Conservation (phyloP, 139 green algal species). For the Coccomyxa sp. region DNA sequence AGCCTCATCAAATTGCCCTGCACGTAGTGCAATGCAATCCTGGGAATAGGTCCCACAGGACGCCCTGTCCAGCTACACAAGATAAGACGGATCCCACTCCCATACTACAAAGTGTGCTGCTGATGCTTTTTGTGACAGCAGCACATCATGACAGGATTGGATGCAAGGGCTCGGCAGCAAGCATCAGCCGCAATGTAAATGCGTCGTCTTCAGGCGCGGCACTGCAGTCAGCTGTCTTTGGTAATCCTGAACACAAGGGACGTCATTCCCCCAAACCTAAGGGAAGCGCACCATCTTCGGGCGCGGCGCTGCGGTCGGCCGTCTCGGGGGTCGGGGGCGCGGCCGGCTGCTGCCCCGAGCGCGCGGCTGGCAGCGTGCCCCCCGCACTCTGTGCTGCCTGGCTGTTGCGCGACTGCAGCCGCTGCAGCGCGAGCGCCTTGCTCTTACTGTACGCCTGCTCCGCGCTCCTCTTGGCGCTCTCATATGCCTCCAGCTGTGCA, state of each 20-base stretch:
- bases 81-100: not conserved
- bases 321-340: not conserved
- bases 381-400: not conserved
- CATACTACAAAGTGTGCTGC: no score
- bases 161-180: no score
- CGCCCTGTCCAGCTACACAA: not conserved
- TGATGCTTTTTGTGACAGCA: no score
- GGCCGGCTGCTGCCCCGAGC: not conserved
- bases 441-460: not conserved
- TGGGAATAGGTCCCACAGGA: not conserved
- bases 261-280: no score
- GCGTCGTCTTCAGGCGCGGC: not conserved
- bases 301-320: not conserved
- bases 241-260: no score
- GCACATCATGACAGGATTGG: no score
- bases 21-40: not conserved
- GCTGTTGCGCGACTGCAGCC: not conserved
- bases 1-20: not conserved
- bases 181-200: no score
- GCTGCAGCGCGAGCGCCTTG: constrained; percentile 1
- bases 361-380: not conserved
- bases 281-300: not conserved
- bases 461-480: not conserved
- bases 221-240: not conserved
- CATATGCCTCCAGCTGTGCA: constrained; percentile 3